Base-by-base conservation (phyloP, 495 filamentous ascomycete species). In the Cryomyces minteri region DNA sequence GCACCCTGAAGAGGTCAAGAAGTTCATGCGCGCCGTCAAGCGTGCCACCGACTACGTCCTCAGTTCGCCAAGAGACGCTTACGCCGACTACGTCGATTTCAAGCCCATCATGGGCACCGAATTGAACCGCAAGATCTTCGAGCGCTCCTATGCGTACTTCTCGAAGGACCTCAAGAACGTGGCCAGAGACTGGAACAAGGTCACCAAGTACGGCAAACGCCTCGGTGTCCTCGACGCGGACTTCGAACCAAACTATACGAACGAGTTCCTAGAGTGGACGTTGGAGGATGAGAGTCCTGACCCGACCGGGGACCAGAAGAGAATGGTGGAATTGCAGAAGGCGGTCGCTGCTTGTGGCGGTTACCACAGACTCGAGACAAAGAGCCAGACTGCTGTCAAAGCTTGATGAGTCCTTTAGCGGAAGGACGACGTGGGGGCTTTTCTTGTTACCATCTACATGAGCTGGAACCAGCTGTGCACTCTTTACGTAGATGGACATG, bases 81-180 rank as follows among this genome's bases (percentile, higher is more conserved):
- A 72, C 59, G 68, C 69, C 41, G 72, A 77, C 48, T 81, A 80
- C 60, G 60, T 77, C 51, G 76, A 79, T 51, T 62, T 78, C 53
- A 82, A 80, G 63, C 76, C 77, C 11, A 63, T 70, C 51, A 80
- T 82, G 75, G 74, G 64, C 29, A 72, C 72, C 5, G 49, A 65
- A 11, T 71, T 80, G 44, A 79, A 81, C 61, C 67, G 71, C 43
- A 79, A 81, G 73, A 82, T 81, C 66, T 80, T 76, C 50, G 76
- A 80, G 66, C 71, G 77, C 46, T 78, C 72, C 18, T 81, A 69
- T 56, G 78, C 76, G 5, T 81, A 82, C 66, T 79, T 80, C 62
- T 78, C 73, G 43, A 67, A 68, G 43, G 77, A 82, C 50, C 51
- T 82, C 48, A 77, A 82, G 75, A 81, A 81, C 54, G 76, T 82